Evolutionary conservation across 1,139 yeast species (phyloP), one percentile per base, ranked within the genome.

Genomic region (Nakaseomyces bracarensis): DNA sequence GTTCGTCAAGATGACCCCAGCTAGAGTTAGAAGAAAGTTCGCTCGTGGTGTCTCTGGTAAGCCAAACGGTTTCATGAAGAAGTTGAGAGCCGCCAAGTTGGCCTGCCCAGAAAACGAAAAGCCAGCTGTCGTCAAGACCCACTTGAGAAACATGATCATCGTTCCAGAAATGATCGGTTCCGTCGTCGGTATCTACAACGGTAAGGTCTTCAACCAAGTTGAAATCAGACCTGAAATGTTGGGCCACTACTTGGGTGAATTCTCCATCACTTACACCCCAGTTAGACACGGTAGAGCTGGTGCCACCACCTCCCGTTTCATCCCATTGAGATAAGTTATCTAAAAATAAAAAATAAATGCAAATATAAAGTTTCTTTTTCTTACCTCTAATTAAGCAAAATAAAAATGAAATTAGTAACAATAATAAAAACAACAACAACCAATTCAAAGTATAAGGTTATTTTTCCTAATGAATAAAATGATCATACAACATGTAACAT

Each of bases 81-180:
- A 93, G 79, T 85, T 93, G 72, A 87, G 95, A 79, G 91, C 87
- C 68, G 96, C 96, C 62, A 91, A 87, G 79, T 77, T 84, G 66
- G 89, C 89, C 64, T 77, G 95, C 64, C 81, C 77, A 64, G 84
- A 86, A 67, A 84, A 84, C 69, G 98, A 91, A 76, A 91, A 89
- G 82, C 99, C 99, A 72, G 82, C 94, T 60, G 75, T 78, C 58
- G 97, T 93, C 76, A 93, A 89, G 84, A 93, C 99, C 61, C 99
- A 93, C 76, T 84, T 93, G 73, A 89, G 99, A 82, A 87, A 89
- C 83, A 87, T 89, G 96, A 74, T 93, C 70, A 72, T 93, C 66
- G 94, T 91, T 61, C 99, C 99, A 75, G 99, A 93, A 81, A 93
- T 93, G 98, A 87, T 93, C 67, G 98, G 98, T 68, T 86, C 96